Evolutionary conservation across 257 asterid species (phyloP).

Genomic region (Solanum clarkiae): DNA sequence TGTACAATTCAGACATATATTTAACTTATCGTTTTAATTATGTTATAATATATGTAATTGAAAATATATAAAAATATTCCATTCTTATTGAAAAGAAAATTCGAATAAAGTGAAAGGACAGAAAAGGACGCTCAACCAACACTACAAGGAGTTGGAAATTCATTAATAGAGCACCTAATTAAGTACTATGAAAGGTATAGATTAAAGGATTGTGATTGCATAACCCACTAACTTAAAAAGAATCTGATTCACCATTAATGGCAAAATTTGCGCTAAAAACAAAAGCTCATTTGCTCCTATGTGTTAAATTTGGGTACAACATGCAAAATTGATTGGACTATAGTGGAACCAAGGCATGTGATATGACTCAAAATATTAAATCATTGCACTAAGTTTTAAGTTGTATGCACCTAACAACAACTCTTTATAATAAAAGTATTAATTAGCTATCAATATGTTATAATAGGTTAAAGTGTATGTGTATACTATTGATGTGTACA

Average conservation of each 20-base stretch:
- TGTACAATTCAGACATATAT: no score
- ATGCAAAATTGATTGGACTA: background rate
- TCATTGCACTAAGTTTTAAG: background rate
- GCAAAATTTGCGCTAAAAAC: conserved; percentile 20
- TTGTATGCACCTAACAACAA: background rate
- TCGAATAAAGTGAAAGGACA: background rate
- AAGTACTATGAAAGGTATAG: background rate
- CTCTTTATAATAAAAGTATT: background rate
- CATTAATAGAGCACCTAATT: background rate
- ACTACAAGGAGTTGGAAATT: background rate
- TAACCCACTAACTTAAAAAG: conserved; percentile 1
- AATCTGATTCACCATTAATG: conserved; percentile 25
- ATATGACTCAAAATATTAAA: background rate
- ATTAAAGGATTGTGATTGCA: background rate
- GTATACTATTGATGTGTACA: background rate
- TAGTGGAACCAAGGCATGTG: conserved; percentile 31
- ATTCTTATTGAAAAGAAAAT: background rate
- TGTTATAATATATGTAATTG: background rate
- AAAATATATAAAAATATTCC: background rate
- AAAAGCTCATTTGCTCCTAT: background rate
- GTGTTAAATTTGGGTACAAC: conserved; percentile 13
- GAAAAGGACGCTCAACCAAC: background rate
- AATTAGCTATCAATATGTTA: background rate
- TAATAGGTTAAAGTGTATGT: background rate
- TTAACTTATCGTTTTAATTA: background rate